phyloP scores from a whole-genome alignment of 495 filamentous ascomycete genomes.

The Podospora fimiseda region DNA sequence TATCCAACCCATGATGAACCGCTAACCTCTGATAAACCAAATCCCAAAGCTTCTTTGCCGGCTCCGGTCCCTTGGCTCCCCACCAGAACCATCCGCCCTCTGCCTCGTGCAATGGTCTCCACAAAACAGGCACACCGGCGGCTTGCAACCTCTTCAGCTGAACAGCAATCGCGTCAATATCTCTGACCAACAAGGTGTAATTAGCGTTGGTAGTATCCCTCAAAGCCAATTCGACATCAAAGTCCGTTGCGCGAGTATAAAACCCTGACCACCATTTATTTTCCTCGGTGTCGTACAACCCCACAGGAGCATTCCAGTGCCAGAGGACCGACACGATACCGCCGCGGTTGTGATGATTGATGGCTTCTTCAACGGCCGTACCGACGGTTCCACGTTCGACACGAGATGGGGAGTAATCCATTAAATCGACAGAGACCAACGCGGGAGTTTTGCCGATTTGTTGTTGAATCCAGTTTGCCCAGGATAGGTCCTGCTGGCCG shows the following conservation, averaged over 20 bases:
- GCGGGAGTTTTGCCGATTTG: slow-evolving; percentile 44
- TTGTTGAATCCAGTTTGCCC: slow-evolving; percentile 29
- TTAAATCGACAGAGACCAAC: slow-evolving; percentile 38
- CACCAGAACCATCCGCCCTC: slow-evolving; percentile 50
- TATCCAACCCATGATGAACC: slow-evolving; percentile 35
- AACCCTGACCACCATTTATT: slow-evolving; percentile 44
- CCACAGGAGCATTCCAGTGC: slow-evolving; percentile 40
- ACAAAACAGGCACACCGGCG: slow-evolving; percentile 39
- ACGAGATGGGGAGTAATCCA: slow-evolving; percentile 42
- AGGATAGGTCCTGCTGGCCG: slow-evolving; percentile 39
- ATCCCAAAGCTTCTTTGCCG: slow-evolving; percentile 36
- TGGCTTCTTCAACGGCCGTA: slow-evolving; percentile 40
- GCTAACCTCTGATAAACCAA: slow-evolving; percentile 39
- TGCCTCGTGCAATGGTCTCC: slow-evolving; percentile 43
- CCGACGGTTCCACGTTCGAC: slow-evolving; percentile 33
- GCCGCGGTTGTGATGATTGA: slow-evolving; percentile 32
- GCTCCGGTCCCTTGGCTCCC: slow-evolving; percentile 42
- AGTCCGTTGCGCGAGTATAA: slow-evolving; percentile 42
- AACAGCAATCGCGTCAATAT: slow-evolving; percentile 45
- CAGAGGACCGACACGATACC: slow-evolving; percentile 42
- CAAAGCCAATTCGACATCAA: slow-evolving; percentile 36
- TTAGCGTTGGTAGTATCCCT: slow-evolving; percentile 31
- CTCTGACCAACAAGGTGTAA: slow-evolving; percentile 41
- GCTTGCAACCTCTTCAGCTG: slow-evolving; percentile 36
- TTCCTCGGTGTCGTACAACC: slow-evolving; percentile 34